Evolutionary conservation across 108 stramenopile genomes (phyloP), one percentile per base, ranked within the genome.

Genomic region (Nitzschia sp.): DNA sequence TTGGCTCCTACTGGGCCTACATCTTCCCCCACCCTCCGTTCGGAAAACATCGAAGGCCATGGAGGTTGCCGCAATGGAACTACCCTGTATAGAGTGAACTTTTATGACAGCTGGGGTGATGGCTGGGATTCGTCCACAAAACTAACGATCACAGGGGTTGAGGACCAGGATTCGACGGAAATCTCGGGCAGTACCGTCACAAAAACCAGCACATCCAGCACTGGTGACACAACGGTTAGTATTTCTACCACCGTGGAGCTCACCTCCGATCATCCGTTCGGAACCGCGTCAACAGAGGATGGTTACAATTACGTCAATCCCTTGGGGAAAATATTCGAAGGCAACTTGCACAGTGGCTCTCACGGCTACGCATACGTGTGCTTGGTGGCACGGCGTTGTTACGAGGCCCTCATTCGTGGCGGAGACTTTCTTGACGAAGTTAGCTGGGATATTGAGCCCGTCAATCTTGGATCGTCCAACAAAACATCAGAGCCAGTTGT

Each of bases 81-180:
- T 30, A 23, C 33, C 5, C 66, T 63, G 0, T 71, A 71, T n/a
- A 38, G 70, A 46, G 58, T 80, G 21, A 74, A 75, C 24, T 66
- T 80, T 68, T 74, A 67, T 30, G 79, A 80, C 30, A 28, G 30
- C 0, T 80, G 65, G 65, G 74, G 74, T 25, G 72, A 80, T 46
- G 79, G 79, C 21, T 80, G 79, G 79, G 59, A 70, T 1, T 45
- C 51, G 13, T 42, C 46, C 29, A 63, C 74, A 0, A 55, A 32
- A 2, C 29, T 80, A 21, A 58, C 59, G 2, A 74, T 79, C 26
- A 32, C 28, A 9, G 64, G 72, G 46, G 29, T 79, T 46, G 26
- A 49, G 35, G 70, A 74, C 36, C 53, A 60, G 15, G 66, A 66
- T 29, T n/a, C 74, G 30, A 48, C 64, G n/a, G 34, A 54, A 56